Base-by-base conservation (phyloP, 2,329 filamentous ascomycete genomes). In the Pestalotiopsis fici region DNA sequence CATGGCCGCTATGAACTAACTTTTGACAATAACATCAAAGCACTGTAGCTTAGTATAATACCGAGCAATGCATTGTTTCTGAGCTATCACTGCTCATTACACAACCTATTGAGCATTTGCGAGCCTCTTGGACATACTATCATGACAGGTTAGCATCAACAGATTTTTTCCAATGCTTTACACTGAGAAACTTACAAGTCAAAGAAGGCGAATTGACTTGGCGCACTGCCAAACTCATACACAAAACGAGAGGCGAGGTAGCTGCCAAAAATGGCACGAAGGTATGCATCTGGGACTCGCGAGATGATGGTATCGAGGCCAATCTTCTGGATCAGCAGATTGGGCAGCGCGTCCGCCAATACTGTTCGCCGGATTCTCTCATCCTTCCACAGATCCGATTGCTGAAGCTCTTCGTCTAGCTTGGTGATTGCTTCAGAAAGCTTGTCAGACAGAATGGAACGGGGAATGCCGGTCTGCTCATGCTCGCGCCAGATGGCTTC, bases 401-500 rank as follows among this genome's bases (percentile, higher is more conserved):
- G 90, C 82, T 99, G 96, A 65, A 99, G 86, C 82, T 99, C 95
- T 83, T 99, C 95, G 74, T 99, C 95, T 25, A 99, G 88, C 74
- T 93, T 92, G n/a, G 95, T 98, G 78, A 99, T 99, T 39, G 96
- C 95, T 62, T 93, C 84, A 66, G 93, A 97, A 65, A 99, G 88
- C 73, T 91, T 93, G 80, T 99, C 96, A 60, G 94, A 97, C 66
- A 99, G 86, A n/a, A 95, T 89, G 69, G 94, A 97, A 69, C 95
- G 90, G 25, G 93, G 83, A 65, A 90, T 85, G 64, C 93, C 93
- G 1, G 93, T 97, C 78, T 90, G 82, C 81, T 96, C 90, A 77
- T 97, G 90, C 81, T 99, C 96, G 71, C 93, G 90, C 96, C 96
- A 99, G 82, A 99, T 97, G 56, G 96, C 96, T 83, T 99, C 96